These are phyloP conservation scores for Aspergillus niger DNA, from an alignment of 2,329 filamentous ascomycete species.

Conservation along the genomic window DNA sequence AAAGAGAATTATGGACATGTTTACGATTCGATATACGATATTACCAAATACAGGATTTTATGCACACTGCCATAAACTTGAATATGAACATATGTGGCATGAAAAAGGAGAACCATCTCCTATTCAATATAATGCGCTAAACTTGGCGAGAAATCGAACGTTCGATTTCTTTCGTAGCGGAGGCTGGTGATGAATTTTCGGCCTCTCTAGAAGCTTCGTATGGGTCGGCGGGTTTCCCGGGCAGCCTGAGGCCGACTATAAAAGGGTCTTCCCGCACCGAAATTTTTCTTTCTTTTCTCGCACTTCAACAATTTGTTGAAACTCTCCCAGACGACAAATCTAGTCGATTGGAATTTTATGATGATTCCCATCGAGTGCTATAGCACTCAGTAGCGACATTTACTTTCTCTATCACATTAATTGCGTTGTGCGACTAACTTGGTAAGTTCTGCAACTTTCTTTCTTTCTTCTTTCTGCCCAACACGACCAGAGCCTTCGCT, in stretches of 20 bases:
- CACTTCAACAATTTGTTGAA: constrained; percentile 11
- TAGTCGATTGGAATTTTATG: constrained; percentile 12
- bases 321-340: neutral
- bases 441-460: constrained; percentile 7
- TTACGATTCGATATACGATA: neutral
- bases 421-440: neutral
- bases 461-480: neutral
- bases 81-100: too few relatives aligned
- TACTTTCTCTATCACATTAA: too few relatives aligned
- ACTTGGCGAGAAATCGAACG: neutral
- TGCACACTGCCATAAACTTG: neutral
- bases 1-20: neutral
- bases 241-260: constrained; percentile 38
- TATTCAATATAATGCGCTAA: neutral
- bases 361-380: neutral
- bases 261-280: constrained; percentile 27
- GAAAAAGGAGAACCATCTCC: too few relatives aligned
- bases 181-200: constrained; percentile 16
- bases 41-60: neutral
- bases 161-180: constrained; percentile 10
- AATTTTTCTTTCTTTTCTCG: constrained; percentile 29
- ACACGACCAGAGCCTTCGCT: constrained; percentile 24
- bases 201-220: constrained; percentile 34
- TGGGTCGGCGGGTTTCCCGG: constrained; percentile 31
- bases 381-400: neutral